Base-by-base conservation (phyloP, 352 stramenopile species). In the Globisporangium spinosum region DNA sequence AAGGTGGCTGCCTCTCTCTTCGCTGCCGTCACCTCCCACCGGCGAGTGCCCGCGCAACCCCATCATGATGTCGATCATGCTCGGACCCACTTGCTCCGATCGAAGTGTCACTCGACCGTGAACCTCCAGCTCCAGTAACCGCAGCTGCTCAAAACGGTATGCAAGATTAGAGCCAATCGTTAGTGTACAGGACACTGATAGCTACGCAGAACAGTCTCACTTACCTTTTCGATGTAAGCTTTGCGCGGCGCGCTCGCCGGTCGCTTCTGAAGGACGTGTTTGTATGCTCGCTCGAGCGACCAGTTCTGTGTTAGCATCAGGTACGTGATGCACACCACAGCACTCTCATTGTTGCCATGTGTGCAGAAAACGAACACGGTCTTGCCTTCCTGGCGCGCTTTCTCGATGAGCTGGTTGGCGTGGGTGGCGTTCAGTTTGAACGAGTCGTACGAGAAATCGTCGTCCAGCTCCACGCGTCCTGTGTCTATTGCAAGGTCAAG, bases 31-130 rank as follows among this genome's bases (percentile, higher is more conserved):
- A 25, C 29, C 58, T 1, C 32, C 56, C 1, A 58, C 63, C 0
- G 70, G 69, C 10, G 74, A 65, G 35, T 86, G 73, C 3, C 80
- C 83, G 27, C 78, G 79, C 17, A 91, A 72, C 12, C 80, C 78
- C 53, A 86, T 73, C 83, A 91, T 91, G 54, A 91, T 74, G 49
- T 91, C 83, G 38, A 89, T 89, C 83, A 91, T 91, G 58, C 83
- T 91, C 15, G 83, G 83, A 0, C 83, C 83, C 20, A 89, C 82
- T 23, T 87, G 78, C 22, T 83, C 76, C 2, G 76, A 83, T 20
- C 83, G 74, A 49, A 91, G 77, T 38, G 83, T 89, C 70, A 89
- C 78, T 9, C 80, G 71, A 0, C 83, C 83, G 58, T 89, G 79
- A 27, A 80, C 77, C 49, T 89, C 83, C 13, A 80, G 53, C 65